Evolutionary conservation across 768 basidiomycete genomes (phyloP).

Genomic region (Hygrocybe punicea): DNA sequence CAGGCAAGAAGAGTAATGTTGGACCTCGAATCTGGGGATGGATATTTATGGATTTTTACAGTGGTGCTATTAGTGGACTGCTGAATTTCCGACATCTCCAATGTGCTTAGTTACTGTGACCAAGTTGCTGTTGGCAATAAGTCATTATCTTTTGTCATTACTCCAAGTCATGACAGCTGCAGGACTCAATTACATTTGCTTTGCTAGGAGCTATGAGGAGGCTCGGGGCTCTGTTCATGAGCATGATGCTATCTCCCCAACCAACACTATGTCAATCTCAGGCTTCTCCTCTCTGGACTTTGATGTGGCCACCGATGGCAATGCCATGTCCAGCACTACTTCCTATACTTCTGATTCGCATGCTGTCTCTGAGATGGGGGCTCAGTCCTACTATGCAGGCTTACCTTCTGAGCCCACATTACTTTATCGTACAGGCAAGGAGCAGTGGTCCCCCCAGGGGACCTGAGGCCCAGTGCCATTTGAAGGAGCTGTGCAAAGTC

Average conservation of each 20-base stretch:
- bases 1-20: not conserved
- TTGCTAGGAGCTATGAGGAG: not conserved
- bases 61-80: constrained; percentile 63
- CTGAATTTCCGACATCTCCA: too few relatives aligned
- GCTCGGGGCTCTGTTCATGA: not conserved
- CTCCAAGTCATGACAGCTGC: too few relatives aligned
- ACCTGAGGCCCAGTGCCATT: constrained; percentile 17
- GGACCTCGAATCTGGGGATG: constrained; percentile 63
- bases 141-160: too few relatives aligned
- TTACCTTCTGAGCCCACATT: constrained; percentile 25
- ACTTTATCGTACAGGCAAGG: constrained; percentile 28
- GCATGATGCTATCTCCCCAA: not conserved
- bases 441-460: constrained; percentile 22
- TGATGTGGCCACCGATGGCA: not conserved
- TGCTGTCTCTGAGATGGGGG: constrained; percentile 20
- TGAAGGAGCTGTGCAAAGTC: constrained; percentile 33
- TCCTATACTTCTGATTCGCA: constrained; percentile 15
- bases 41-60: constrained; percentile 72
- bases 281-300: not conserved
- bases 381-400: constrained; percentile 30
- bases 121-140: too few relatives aligned
- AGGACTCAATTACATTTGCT: too few relatives aligned
- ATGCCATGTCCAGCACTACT: not conserved
- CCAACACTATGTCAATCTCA: not conserved
- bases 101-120: too few relatives aligned